Evolutionary conservation across 2,329 filamentous ascomycete genomes (phyloP).

Genomic region (Cladosporium sp.): DNA sequence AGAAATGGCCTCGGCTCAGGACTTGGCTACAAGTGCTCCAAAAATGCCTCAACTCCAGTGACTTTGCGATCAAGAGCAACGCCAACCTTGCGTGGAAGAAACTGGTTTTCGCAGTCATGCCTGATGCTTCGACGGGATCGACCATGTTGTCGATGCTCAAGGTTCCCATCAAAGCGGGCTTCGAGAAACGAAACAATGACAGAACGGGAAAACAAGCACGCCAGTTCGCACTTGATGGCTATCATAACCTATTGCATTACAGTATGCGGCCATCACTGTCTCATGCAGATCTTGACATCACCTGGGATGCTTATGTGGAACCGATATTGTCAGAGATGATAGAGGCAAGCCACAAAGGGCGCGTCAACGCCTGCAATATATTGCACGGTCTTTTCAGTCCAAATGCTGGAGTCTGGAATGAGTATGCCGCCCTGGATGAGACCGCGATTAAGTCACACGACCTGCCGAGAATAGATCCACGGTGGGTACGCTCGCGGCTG

Average conservation of each 20-base stretch:
- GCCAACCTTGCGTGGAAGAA: constrained; percentile 84
- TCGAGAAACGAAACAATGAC: constrained; percentile 60
- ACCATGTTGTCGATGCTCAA: constrained; percentile 61
- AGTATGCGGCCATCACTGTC: constrained; percentile 67
- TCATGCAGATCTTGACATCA: constrained; percentile 62
- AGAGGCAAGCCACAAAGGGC: constrained; percentile 44
- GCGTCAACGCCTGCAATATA: constrained; percentile 63
- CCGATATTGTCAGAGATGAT: constrained; percentile 60
- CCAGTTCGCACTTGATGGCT: constrained; percentile 64
- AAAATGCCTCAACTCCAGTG: constrained; percentile 75
- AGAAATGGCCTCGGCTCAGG: constrained; percentile 65
- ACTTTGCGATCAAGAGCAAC: constrained; percentile 65
- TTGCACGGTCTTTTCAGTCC: constrained; percentile 66
- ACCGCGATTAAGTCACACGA: constrained; percentile 60
- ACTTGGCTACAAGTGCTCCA: constrained; percentile 77
- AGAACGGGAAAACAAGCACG: constrained; percentile 42
- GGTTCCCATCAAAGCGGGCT: constrained; percentile 64
- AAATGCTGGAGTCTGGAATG: constrained; percentile 63
- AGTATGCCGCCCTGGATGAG: constrained; percentile 61
- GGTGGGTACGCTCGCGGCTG: constrained; percentile 77
- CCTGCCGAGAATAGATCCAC: constrained; percentile 75
- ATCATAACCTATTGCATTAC: constrained; percentile 81
- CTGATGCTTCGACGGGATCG: constrained; percentile 54
- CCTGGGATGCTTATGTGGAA: constrained; percentile 73
- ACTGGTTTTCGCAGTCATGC: constrained; percentile 69